These are phyloP conservation scores for Thraustochytrium sp. DNA, from an alignment of 352 stramenopile species.

Conservation along the genomic window DNA sequence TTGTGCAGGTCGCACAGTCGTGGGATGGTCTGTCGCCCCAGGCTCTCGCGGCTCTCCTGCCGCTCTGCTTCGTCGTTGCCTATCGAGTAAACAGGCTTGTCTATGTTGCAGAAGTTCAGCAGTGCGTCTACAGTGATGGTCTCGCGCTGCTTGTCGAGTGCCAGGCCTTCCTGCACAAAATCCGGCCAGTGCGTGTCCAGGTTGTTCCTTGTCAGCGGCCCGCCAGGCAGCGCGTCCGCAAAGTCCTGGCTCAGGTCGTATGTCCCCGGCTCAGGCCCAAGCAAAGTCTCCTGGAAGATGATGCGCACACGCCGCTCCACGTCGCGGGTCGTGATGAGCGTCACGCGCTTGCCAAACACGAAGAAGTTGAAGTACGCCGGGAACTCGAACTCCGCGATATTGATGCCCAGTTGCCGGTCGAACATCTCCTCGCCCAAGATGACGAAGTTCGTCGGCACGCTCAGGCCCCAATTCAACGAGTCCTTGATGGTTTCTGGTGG, in stretches of 20 bases:
- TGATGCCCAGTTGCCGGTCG: slow-evolving; percentile 71
- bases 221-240: slow-evolving; percentile 46
- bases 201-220: neutral
- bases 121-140: slow-evolving; percentile 71
- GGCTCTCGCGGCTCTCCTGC: neutral
- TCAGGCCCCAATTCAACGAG: slow-evolving; percentile 68
- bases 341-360: slow-evolving; percentile 65
- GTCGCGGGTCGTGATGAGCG: slow-evolving; percentile 68
- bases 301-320: slow-evolving; percentile 66
- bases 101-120: slow-evolving; percentile 58
- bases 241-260: slow-evolving; percentile 71
- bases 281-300: slow-evolving; percentile 73
- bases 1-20: neutral
- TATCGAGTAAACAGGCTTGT: neutral
- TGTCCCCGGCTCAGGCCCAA: slow-evolving; percentile 58
- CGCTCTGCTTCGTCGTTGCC: neutral
- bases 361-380: slow-evolving; percentile 77
- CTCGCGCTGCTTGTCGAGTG: slow-evolving; percentile 72
- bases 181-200: slow-evolving; percentile 56
- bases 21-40: neutral
- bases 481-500: slow-evolving; percentile 75
- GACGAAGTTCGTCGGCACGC: slow-evolving; percentile 69
- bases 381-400: slow-evolving; percentile 75
- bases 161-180: slow-evolving; percentile 64
- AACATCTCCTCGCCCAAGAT: slow-evolving; percentile 73